Evolutionary conservation across 2,329 filamentous ascomycete genomes (phyloP).

Genomic region (Fusarium camptoceras): DNA sequence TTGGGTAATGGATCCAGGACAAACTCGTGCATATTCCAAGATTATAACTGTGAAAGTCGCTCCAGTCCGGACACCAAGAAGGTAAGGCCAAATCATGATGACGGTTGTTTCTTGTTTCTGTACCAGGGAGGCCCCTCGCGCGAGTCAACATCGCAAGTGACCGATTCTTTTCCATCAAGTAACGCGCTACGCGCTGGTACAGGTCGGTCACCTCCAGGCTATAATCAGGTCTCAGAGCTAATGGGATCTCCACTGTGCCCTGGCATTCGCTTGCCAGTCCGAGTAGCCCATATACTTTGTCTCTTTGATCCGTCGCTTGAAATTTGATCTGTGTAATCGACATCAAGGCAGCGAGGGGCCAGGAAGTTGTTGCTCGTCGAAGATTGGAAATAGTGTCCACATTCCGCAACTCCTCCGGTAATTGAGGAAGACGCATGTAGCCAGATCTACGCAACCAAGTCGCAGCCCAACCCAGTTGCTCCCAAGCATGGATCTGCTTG

Average conservation of each 20-base stretch:
- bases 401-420: neutral
- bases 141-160: neutral
- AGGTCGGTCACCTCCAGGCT: neutral
- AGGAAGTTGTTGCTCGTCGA: fast-evolving
- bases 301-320: neutral
- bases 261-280: fast-evolving
- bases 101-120: neutral
- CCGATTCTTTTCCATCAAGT: neutral
- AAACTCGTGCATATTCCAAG: neutral
- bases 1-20: neutral
- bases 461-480: fast-evolving
- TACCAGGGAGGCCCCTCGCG: fast-evolving
- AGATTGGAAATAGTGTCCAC: neutral
- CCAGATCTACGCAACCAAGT: neutral
- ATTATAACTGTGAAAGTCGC: neutral
- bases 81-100: neutral
- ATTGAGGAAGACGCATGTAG: neutral
- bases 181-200: neutral
- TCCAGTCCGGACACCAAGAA: neutral
- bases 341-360: neutral
- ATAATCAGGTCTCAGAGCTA: neutral
- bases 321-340: neutral
- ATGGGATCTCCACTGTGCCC: too few species aligned
- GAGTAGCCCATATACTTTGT: fast-evolving
- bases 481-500: neutral